Evolutionary conservation across 2,329 filamentous ascomycete genomes (phyloP).

Genomic region (Hymenoscyphus fructigenus): DNA sequence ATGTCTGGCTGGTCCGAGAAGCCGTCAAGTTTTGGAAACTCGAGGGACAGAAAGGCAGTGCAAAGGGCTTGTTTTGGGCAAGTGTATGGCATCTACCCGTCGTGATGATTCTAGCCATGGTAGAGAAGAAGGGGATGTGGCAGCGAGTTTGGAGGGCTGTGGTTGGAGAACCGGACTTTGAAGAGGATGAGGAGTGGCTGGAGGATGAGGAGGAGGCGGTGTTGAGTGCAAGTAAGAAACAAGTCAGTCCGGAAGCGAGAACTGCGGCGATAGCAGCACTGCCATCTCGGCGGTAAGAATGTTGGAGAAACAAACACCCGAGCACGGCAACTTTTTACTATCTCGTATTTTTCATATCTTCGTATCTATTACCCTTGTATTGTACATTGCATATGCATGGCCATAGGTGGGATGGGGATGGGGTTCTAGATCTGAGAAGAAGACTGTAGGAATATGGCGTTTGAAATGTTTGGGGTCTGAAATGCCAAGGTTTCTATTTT

Average conservation of each 20-base stretch:
- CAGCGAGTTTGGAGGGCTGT: conserved; percentile 72
- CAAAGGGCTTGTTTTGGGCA: conserved; percentile 89
- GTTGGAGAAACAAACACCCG: too few relatives aligned
- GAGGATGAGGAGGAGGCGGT: conserved; percentile 45
- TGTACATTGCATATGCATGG: conserved; percentile 4
- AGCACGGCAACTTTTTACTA: too few relatives aligned
- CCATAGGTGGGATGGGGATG: neutral
- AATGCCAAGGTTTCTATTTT: neutral
- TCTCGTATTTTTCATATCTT: neutral
- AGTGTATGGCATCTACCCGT: conserved; percentile 95
- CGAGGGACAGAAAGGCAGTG: conserved; percentile 76
- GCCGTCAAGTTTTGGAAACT: conserved; percentile 78
- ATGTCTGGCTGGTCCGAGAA: conserved; percentile 80
- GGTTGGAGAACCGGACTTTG: conserved; percentile 57
- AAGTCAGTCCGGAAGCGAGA: neutral
- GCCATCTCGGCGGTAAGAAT: neutral
- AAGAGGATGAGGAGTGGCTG: conserved; percentile 57
- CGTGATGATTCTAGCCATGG: conserved; percentile 83
- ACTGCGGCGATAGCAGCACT: conserved; percentile 15
- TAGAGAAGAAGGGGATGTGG: conserved; percentile 94
- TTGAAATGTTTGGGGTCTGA: neutral
- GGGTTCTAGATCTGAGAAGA: neutral
- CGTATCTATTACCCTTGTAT: conserved; percentile 5
- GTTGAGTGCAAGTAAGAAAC: conserved; percentile 13
- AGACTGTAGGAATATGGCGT: conserved; percentile 10